A percentile compares a stretch with the other conserved stretches of the same genome.
These are phyloP conservation scores for Linnemannia zychae DNA, from an alignment of 192 early-diverging fungal species.

Conservation along the genomic window DNA sequence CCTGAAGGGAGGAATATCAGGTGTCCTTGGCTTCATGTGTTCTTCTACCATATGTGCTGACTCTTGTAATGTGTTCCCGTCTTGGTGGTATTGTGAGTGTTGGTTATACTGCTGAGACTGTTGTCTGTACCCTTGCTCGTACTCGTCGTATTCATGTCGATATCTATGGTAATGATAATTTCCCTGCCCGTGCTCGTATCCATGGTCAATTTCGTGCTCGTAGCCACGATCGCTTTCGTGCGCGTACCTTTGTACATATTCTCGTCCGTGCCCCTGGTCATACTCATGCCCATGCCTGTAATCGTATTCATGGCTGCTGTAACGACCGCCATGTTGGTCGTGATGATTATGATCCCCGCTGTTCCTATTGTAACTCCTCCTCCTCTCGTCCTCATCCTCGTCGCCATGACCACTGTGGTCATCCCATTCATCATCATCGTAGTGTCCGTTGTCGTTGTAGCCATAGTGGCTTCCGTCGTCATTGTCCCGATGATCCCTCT, in stretches of 20 bases:
- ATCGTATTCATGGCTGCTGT: neutral
- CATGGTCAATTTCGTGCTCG: neutral
- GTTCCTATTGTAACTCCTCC: neutral
- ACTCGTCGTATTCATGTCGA: neutral
- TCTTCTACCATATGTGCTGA: neutral
- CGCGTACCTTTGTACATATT: neutral
- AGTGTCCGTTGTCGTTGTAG: neutral
- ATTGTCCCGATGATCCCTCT: neutral
- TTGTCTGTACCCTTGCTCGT: neutral
- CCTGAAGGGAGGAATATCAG: neutral
- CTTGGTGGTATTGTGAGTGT: neutral
- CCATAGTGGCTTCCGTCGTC: neutral
- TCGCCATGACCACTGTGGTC: neutral
- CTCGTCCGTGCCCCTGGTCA: neutral
- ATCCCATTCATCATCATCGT: neutral
- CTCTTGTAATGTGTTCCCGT: neutral
- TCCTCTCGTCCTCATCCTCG: neutral
- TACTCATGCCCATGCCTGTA: neutral
- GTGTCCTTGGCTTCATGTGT: neutral
- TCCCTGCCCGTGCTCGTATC: neutral
- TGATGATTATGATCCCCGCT: neutral
- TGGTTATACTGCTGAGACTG: neutral
- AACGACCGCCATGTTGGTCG: neutral
- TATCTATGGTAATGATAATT: neutral
- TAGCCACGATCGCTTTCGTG: neutral